Conservation (phyloP, 2,329 filamentous ascomycete genomes). For the Pseudogymnoascus verrucosus region DNA sequence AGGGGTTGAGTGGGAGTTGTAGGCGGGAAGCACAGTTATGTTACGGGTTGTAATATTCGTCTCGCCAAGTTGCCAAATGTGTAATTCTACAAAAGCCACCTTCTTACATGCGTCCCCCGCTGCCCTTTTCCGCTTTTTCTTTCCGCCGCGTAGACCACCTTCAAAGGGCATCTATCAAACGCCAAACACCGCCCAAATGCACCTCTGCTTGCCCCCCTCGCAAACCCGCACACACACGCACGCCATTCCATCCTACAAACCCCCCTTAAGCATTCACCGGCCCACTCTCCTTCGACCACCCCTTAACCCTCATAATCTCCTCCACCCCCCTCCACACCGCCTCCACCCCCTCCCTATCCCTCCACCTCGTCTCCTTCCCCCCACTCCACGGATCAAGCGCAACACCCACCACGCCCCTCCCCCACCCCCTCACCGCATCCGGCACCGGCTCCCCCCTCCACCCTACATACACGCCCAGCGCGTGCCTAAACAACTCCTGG, state of each 20-base stretch:
- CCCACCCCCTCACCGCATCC: constrained; percentile 73
- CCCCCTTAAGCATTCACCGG: constrained; percentile 29
- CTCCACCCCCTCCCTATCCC: constrained; percentile 90
- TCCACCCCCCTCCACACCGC: constrained; percentile 87
- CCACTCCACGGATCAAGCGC: constrained; percentile 78
- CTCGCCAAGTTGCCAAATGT: not conserved
- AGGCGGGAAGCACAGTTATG: not conserved
- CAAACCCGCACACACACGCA: not conserved
- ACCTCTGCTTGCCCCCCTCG: not conserved
- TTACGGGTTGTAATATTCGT: not conserved
- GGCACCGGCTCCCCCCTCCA: constrained; percentile 81
- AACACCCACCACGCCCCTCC: constrained; percentile 70
- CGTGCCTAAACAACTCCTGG: constrained; percentile 80
- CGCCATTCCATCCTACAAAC: not conserved
- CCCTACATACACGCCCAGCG: constrained; percentile 80
- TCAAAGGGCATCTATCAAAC: not conserved
- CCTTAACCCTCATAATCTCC: constrained; percentile 74
- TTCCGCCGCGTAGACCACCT: not conserved
- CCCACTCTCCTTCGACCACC: constrained; percentile 69
- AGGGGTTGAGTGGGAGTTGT: not conserved
- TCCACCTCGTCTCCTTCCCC: constrained; percentile 50
- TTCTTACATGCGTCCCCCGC: not conserved
- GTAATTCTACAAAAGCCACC: not conserved
- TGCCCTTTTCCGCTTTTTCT: not conserved
- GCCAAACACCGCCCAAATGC: not conserved